Evolutionary conservation across 1,139 yeast species (phyloP), one percentile per base, ranked within the genome.

Genomic region (Candida sanyaensis): DNA sequence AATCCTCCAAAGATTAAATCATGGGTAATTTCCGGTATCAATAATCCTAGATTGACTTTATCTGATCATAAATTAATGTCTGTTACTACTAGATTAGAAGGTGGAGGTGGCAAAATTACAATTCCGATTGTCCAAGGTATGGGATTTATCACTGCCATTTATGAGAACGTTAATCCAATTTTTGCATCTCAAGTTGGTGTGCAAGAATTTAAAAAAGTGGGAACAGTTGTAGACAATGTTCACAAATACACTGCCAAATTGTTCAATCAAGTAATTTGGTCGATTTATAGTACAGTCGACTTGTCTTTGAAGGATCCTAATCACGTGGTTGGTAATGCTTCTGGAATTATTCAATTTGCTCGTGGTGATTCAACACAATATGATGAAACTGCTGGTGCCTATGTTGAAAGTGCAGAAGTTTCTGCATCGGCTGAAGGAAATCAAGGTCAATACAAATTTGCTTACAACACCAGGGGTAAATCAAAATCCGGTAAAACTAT

Each of bases 61-160:
- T 57, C 55, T 8, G 57, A 69, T 42, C 74, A 68, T 49, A 50
- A 59, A n/a, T 74, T 73, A 50, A 53, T 72, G 50, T 68, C 77
- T 1, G 71, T 71, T 7, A 61, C 63, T 12, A 62, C 76, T 1
- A 57, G 56, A 23, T 51, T 69, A 33, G 34, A 33, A 28, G 51
- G 46, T 7, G 54, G 58, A 23, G 54, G 57, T 12, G 56, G 57
- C 28, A 48, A 53, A 27, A 60, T 75, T 23, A 57, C 63, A 6
- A 36, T 71, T 30, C 79, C 79, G 0, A 59, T 75, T 44, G 71
- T 65, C 17, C 74, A 72, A 32, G 95, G 95, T 12, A 84, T 84
- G 87, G 92, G 92, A 0, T 81, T 85, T 50, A 67, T 84, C 11
- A 81, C 89, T 5, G 85, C 87, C 1, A 69, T 83, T 3, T 86